phyloP scores from a whole-genome alignment of 1,284 basidiomycete genomes.

The Ceratobasidium sp. region DNA sequence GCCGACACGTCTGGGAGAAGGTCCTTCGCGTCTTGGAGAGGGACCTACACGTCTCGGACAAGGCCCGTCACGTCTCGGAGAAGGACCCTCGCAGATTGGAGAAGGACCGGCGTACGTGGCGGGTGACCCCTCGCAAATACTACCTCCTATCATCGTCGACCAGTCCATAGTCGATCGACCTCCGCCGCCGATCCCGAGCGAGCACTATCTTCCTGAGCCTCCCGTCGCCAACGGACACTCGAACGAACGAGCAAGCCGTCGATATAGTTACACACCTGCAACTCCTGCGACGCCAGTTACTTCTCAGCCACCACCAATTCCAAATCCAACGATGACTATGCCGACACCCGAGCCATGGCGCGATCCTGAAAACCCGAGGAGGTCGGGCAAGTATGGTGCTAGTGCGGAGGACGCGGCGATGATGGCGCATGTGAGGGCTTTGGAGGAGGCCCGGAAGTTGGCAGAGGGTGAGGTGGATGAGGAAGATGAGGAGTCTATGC shows the following conservation, averaged over 20 bases:
- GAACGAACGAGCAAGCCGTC: neutral
- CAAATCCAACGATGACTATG: conserved; percentile 7
- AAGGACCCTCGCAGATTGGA: conserved; percentile 22
- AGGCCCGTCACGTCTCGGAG: conserved; percentile 5
- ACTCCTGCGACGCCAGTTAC: conserved; percentile 23
- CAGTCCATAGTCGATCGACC: conserved; percentile 9
- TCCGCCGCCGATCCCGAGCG: conserved; percentile 29
- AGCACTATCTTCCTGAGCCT: neutral
- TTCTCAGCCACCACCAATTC: neutral
- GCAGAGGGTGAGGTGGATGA: conserved; percentile 23
- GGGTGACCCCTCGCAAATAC: neutral
- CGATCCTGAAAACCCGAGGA: conserved; percentile 2
- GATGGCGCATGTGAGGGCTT: conserved; percentile 21
- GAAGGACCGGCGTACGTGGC: neutral
- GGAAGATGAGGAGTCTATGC: conserved; percentile 36
- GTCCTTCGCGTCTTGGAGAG: conserved; percentile 26
- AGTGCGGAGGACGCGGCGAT: conserved; percentile 35
- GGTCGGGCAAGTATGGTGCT: neutral
- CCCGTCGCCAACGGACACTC: neutral
- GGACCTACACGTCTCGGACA: conserved; percentile 1
- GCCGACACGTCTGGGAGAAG: neutral
- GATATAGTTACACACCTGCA: conserved; percentile 28
- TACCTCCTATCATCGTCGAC: conserved; percentile 11
- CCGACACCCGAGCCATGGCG: conserved; percentile 24
- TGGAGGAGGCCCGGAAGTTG: conserved; percentile 39